Evolutionary conservation across 78 protist genomes (phyloP), one percentile per base, ranked within the genome.

Genomic region (Planoprotostelium fungivorum): DNA sequence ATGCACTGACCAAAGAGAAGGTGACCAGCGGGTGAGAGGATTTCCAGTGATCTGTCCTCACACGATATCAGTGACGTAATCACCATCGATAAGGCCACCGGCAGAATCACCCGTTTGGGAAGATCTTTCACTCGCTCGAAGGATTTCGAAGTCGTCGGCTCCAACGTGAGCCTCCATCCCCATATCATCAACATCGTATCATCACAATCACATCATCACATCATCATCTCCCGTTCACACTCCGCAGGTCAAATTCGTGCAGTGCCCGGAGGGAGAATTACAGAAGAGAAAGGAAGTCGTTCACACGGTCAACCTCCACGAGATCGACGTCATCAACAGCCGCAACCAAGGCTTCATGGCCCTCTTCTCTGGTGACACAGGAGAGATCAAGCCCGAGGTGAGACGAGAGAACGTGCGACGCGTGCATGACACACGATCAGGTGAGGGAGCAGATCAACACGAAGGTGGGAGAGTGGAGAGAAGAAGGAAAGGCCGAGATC

Each of bases 321-420:
- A 99, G 84, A 97, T 99, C 93, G 99, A 99, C 84, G 99, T 98
- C 28, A 99, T 99, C 97, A 99, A 99, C 97, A 73, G 93, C 83
- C 95, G 99, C 38, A 90, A 96, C 0, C 99, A 98, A 35, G 99
- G 99, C 34, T 98, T 98, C 93, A 87, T 98, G 35, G 99, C 99
- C 0, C 88, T 98, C 38, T 98, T 98, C 89, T 95, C 99, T 0
- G 99, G 99, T 10, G 99, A 97, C 38, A 96, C 97, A 0, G 99
- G 99, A 73, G 98, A 97, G 63, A 97, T 98, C 91, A 96, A 97
- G 91, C 83, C 95, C 0, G 98, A 97, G 88, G 96, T 97, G 63
- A 51, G 5, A 25, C 5, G 5, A 51, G 0, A 29, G 1, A 34
- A 35, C 38, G 23, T 1, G 0, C 38, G 90, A 16, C 35, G 90